Evolutionary conservation across 495 filamentous ascomycete species (phyloP).

Genomic region (Annulohypoxylon bovei): DNA sequence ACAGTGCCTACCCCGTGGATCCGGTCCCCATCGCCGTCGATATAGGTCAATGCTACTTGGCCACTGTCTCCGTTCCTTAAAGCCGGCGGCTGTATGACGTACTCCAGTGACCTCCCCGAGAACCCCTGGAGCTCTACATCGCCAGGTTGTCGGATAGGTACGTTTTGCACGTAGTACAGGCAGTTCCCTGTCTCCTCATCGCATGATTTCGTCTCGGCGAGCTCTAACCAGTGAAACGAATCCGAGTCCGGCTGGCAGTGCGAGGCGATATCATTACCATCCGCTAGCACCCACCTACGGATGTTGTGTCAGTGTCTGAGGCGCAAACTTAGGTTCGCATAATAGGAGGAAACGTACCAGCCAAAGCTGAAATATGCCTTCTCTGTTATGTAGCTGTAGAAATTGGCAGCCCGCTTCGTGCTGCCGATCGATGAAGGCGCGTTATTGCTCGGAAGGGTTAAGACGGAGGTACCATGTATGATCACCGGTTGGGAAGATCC

Average conservation of each 20-base stretch:
- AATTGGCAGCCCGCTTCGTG: neutral
- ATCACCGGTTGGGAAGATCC: neutral
- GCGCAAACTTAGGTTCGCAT: neutral
- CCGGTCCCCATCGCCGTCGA: neutral
- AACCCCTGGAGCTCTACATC: neutral
- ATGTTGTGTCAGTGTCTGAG: neutral
- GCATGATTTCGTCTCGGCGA: neutral
- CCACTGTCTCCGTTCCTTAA: neutral
- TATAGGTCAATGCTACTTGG: neutral
- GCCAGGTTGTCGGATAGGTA: neutral
- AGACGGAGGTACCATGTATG: neutral
- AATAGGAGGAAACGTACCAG: slow-evolving; percentile 1
- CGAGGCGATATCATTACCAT: neutral
- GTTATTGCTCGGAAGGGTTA: neutral
- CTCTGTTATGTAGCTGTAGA: slow-evolving; percentile 7
- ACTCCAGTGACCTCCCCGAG: neutral
- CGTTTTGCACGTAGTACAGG: neutral
- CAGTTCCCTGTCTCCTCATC: neutral
- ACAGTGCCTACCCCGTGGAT: neutral
- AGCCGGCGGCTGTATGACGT: neutral
- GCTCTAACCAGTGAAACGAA: slow-evolving; percentile 11
- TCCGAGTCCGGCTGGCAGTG: neutral
- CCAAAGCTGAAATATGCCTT: slow-evolving; percentile 6
- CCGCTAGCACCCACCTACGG: neutral
- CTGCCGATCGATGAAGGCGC: neutral